Evolutionary conservation across 2,329 filamentous ascomycete genomes (phyloP), one percentile per base, ranked within the genome.

Genomic region (Calonectria henricotiae): DNA sequence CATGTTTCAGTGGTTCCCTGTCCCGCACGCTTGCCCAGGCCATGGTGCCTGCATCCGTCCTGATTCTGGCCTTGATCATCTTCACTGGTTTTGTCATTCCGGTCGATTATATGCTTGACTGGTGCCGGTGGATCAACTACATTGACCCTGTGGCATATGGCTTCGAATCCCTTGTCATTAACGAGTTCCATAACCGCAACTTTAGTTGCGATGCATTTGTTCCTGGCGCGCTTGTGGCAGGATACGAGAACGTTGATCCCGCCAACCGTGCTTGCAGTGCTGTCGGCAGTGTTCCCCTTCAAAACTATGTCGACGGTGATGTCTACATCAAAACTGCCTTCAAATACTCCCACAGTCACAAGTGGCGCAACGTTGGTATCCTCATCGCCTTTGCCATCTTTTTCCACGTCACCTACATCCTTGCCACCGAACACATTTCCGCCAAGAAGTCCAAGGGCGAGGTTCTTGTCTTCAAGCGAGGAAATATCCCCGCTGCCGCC

Each of bases 61-160:
- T 86, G 17, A 76, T 78, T n/a, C 74, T 80, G 7, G 78, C 77
- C 15, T 70, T 83, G 0, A 76, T 82, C 43, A 75, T 82, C 46
- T 83, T 81, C 75, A 89, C 89, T 3, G 89, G 87, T 68, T 89
- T 91, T 71, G 79, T 83, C 25, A 82, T 86, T 17, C 80, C 80
- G 0, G 73, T 76, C 2, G 75, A 80, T 17, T 79, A 81, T 78
- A 93, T 90, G 89, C 85, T 89, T 20, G 89, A 86, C 0, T 94
- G 91, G 90, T 89, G 89, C 55, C 84, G 89, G 32, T 93, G 91
- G 91, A 91, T 93, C 72, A 90, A 89, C 69, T 92, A 91, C 72
- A 80, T 92, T 51, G 87, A 93, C 65, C 90, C 90, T 1, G 87
- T 93, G 17, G 87, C 87, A 0, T 93, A 93, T 73, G 90, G 86